phyloP scores from a whole-genome alignment of 192 early-diverging fungal species.

The Backusella luteola region DNA sequence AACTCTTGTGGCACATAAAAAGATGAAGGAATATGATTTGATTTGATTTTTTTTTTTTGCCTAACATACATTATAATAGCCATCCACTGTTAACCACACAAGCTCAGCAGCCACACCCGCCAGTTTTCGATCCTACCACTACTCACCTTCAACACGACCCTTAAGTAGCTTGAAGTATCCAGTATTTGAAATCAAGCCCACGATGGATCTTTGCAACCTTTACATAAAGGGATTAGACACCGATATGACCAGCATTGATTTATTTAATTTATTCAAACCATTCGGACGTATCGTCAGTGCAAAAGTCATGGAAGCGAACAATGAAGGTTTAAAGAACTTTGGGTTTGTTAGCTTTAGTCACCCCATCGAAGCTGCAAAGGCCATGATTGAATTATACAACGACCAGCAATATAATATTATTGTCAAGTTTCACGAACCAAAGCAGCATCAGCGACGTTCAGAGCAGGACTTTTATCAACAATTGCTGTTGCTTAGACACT shows the following conservation, averaged over 20 bases:
- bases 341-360: conserved; percentile 92
- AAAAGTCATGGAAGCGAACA: conserved; percentile 78
- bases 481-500: neutral
- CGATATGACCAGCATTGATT: conserved; percentile 86
- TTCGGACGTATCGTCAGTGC: conserved; percentile 89
- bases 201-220: conserved; percentile 67
- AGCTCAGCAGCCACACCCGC: neutral
- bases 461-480: conserved; percentile 20
- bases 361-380: conserved; percentile 89
- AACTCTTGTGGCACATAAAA: neutral
- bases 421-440: conserved; percentile 91
- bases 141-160: neutral
- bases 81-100: neutral
- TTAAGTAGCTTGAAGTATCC: neutral
- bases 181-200: conserved; percentile 11
- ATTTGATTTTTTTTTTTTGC: neutral
- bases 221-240: conserved; percentile 95
- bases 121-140: neutral
- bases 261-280: conserved; percentile 88
- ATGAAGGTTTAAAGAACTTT: conserved; percentile 72
- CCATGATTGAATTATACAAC: conserved; percentile 26
- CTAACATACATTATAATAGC: neutral
- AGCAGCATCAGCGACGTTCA: conserved; percentile 52
- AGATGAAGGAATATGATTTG: neutral
- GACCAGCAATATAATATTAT: conserved; percentile 72